Percentiles rank a stretch among this genome's conserved stretches.
Evolutionary conservation across 2,329 filamentous ascomycete genomes (phyloP).

Genomic region (Albifimbria verrucaria): DNA sequence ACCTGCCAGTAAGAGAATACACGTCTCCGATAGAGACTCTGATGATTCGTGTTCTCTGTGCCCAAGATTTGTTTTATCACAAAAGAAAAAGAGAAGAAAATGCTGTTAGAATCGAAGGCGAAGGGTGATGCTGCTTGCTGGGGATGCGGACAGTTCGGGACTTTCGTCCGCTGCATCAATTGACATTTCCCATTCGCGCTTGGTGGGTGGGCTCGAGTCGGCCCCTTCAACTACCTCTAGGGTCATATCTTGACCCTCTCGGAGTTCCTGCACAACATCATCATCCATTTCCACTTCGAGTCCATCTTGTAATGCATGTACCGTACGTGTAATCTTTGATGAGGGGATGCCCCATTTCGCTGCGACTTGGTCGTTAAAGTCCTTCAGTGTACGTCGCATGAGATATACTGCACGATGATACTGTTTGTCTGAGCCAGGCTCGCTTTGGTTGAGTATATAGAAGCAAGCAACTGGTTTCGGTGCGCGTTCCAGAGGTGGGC

Average conservation of each 20-base stretch:
- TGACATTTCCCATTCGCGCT: slow-evolving; percentile 62
- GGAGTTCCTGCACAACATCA: slow-evolving; percentile 77
- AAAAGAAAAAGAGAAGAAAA: slow-evolving; percentile 4
- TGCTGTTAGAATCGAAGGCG: slow-evolving; percentile 46
- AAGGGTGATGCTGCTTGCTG: slow-evolving; percentile 36
- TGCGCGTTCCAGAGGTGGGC: slow-evolving; percentile 69
- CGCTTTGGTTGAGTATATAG: slow-evolving; percentile 64
- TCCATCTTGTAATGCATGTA: slow-evolving; percentile 71
- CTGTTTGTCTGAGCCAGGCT: slow-evolving; percentile 48
- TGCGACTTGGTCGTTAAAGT: slow-evolving; percentile 70
- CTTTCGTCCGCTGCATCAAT: slow-evolving; percentile 43
- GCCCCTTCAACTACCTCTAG: slow-evolving; percentile 58
- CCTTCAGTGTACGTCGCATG: slow-evolving; percentile 68
- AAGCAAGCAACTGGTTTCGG: slow-evolving; percentile 82
- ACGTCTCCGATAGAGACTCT: not conserved
- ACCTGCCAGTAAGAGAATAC: not conserved
- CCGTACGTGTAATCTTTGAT: slow-evolving; percentile 63
- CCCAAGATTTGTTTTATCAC: not conserved
- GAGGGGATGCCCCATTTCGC: slow-evolving; percentile 79
- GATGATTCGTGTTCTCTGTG: too few species aligned
- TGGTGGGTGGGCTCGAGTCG: slow-evolving; percentile 30
- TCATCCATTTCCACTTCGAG: slow-evolving; percentile 87
- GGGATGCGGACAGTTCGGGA: slow-evolving; percentile 9
- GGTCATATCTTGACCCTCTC: slow-evolving; percentile 90
- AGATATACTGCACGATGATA: slow-evolving; percentile 87